Conservation (phyloP, 768 basidiomycete species). For the Roridomyces roridus region DNA sequence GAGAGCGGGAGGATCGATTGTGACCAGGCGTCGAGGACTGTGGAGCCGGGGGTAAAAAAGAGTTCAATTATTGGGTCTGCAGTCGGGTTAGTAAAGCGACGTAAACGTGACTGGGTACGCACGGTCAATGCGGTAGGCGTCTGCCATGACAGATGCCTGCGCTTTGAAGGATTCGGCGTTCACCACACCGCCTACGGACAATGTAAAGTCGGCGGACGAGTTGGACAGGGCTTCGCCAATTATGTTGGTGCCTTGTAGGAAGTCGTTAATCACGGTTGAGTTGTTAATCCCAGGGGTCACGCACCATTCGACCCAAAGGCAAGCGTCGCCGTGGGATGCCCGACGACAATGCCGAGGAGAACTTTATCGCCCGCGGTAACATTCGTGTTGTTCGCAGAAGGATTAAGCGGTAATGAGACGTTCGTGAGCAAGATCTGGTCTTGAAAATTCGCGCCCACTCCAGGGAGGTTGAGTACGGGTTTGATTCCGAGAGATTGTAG, state of each 20-base stretch:
- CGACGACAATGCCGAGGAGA: constrained; percentile 14
- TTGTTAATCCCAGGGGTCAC: not conserved
- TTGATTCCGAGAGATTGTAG: constrained; percentile 16
- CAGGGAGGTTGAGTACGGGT: constrained; percentile 25
- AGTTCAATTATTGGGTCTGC: constrained; percentile 22
- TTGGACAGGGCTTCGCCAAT: not conserved
- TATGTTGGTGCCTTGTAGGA: not conserved
- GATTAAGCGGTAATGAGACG: constrained; percentile 17
- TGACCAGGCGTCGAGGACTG: not conserved
- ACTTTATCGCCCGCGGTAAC: constrained; percentile 4
- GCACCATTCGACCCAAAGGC: constrained; percentile 19
- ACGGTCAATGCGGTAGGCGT: constrained; percentile 23
- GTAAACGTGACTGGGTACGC: not conserved
- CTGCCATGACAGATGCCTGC: constrained; percentile 14
- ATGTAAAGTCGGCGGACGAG: constrained; percentile 10
- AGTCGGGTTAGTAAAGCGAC: not conserved
- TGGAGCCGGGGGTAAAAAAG: constrained; percentile 5
- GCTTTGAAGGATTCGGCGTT: constrained; percentile 4
- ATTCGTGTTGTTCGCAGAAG: constrained; percentile 19
- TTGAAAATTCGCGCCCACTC: constrained; percentile 27
- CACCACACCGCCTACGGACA: constrained; percentile 21
- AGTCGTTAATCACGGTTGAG: too few species aligned
- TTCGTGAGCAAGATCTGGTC: constrained; percentile 20
- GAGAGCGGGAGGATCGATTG: constrained; percentile 22
- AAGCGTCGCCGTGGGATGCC: constrained; percentile 14